Evolutionary conservation across 2,329 filamentous ascomycete genomes (phyloP), one percentile per base, ranked within the genome.

Genomic region (Claviceps humidiphila): DNA sequence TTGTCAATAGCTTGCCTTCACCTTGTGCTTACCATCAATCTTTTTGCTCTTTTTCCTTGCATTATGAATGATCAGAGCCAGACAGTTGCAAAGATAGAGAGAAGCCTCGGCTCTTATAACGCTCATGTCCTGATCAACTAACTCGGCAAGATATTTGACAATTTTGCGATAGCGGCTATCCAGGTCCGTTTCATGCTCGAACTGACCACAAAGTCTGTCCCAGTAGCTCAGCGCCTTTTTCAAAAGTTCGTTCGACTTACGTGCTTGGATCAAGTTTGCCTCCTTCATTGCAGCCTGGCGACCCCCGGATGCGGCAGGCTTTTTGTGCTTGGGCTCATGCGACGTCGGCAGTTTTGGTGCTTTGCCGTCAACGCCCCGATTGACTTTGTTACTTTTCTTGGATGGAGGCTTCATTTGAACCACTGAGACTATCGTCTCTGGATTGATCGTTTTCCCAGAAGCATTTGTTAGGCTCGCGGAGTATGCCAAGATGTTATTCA

Each of bases 171-270:
- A 79, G 43, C 74, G 68, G 40, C 64, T 68, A 11, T 66, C 61
- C 20, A 69, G 58, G 30, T 70, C 66, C 2, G 51, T 55, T 53
- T 76, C 72, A n/a, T 69, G 69, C 37, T 75, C 68, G 6, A 80
- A 65, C 38, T 71, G 68, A 24, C 65, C 64, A 56, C 70, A 72
- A 2, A 49, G 51, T 37, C 54, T 39, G 22, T 53, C 50, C 56
- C 56, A 58, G 45, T 51, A 47, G 13, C 22, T 22, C 42, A 52
- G 26, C 9, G 45, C 46, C 14, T 16, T 17, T 47, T 41, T 6
- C 34, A 45, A 5, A 51, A 26, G 22, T 53, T 57, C 34, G 47
- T 51, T 30, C 48, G 16, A 52, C 30, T 70, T 71, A 50, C 63
- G 63, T 7, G 64, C 60, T 34, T 69, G 65, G 2, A 68, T 57